Conservation (phyloP, 345 rosid genomes). For the Gossypium mustelinum region DNA sequence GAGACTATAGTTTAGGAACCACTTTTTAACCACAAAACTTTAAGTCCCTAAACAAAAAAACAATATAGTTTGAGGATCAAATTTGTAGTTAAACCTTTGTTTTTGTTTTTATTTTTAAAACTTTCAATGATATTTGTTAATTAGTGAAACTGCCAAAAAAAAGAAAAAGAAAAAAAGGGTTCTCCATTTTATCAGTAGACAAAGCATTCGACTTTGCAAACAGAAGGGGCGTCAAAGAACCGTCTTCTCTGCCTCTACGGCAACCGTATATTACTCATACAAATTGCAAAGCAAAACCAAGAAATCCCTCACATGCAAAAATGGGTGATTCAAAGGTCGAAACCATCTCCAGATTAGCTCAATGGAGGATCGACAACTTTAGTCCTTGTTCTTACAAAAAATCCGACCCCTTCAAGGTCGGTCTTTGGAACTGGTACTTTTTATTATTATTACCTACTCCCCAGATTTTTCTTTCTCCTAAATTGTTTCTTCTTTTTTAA, state of each 20-base stretch:
- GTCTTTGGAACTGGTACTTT: constrained; percentile 89
- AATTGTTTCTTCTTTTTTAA: background rate
- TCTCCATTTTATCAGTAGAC: background rate
- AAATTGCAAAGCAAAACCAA: background rate
- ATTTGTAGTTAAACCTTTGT: too few species aligned
- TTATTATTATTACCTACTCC: background rate
- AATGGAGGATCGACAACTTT: constrained; percentile 84
- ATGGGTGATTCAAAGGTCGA: constrained; percentile 86
- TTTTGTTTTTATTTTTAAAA: too few species aligned
- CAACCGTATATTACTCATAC: background rate
- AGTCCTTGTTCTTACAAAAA: constrained; percentile 73
- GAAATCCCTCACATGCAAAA: background rate
- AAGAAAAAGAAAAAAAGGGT: too few species aligned
- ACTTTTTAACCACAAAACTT: too few species aligned
- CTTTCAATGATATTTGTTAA: background rate
- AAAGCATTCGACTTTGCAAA: background rate
- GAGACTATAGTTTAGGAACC: too few species aligned
- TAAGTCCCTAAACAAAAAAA: too few species aligned
- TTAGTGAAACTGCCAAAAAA: background rate
- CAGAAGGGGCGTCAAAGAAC: background rate
- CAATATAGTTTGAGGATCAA: too few species aligned
- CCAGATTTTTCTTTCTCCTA: background rate
- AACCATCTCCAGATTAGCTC: constrained; percentile 85
- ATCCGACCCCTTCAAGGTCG: constrained; percentile 86
- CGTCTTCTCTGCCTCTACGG: constrained; percentile 5